phyloP scores from a whole-genome alignment of 345 rosid species.

The Pistacia vera region DNA sequence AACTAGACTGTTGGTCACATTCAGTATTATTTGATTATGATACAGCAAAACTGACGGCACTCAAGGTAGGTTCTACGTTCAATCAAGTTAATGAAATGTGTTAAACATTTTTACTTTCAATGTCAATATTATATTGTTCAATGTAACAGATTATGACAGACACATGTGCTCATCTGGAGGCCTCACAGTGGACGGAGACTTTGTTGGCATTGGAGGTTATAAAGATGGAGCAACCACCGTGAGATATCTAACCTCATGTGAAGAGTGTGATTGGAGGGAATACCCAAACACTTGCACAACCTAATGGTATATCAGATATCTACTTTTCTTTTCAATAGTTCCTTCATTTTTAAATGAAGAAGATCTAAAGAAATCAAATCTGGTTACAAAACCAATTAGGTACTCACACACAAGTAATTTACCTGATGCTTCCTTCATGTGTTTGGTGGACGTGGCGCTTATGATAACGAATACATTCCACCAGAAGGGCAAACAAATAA shows the following conservation, averaged over 20 bases:
- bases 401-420: conserved; percentile 9
- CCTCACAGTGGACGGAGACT: conserved; percentile 57
- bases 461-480: conserved; percentile 75
- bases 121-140: too few relatives aligned
- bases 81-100: background rate
- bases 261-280: conserved; percentile 58
- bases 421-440: conserved; percentile 66
- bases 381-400: background rate
- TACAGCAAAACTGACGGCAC: conserved; percentile 45
- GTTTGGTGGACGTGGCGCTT: conserved; percentile 73
- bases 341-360: too few relatives aligned
- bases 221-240: conserved; percentile 64
- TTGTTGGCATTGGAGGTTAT: conserved; percentile 76
- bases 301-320: conserved; percentile 47
- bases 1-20: conserved; percentile 71
- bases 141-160: conserved; percentile 27
- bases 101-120: too few relatives aligned
- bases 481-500: conserved; percentile 17
- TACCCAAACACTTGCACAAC: conserved; percentile 58
- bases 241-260: conserved; percentile 44
- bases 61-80: conserved; percentile 33
- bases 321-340: too few relatives aligned
- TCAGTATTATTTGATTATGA: conserved; percentile 55
- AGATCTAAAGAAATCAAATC: too few relatives aligned
- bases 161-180: conserved; percentile 97